A percentile compares a stretch with the other conserved stretches of the same genome.
phyloP scores from a whole-genome alignment of 148 eudicot species.

The Hydrangea macrophylla region DNA sequence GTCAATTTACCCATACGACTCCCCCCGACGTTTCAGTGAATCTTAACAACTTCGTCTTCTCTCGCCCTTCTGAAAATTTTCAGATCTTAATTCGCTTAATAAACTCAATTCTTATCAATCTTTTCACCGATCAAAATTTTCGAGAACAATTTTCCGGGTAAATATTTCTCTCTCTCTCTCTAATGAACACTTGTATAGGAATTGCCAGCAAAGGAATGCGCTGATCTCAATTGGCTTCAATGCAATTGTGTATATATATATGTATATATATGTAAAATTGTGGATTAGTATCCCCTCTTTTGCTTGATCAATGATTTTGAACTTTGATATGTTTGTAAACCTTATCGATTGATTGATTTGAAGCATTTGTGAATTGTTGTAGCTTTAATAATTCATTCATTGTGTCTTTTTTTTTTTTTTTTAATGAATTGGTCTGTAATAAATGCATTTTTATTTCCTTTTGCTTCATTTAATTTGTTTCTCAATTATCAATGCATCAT shows the following conservation, averaged over 20 bases:
- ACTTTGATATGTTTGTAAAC: not conserved
- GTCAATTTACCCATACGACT: not conserved
- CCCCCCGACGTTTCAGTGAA: slow-evolving; percentile 4
- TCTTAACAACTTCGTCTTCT: not conserved
- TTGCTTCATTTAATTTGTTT: not conserved
- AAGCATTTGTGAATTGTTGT: not conserved
- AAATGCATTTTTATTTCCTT: not conserved
- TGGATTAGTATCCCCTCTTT: not conserved
- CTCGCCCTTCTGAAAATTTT: not conserved
- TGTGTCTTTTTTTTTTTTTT: not conserved
- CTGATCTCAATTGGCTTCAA: not conserved
- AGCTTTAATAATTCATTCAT: not conserved
- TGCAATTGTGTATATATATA: no score
- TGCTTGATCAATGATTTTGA: not conserved
- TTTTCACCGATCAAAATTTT: not conserved
- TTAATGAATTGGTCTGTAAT: not conserved
- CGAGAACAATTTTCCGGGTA: not conserved
- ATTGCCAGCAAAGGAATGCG: not conserved
- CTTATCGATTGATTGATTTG: not conserved
- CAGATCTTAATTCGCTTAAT: not conserved
- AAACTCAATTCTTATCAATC: not conserved
- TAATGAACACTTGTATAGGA: not conserved
- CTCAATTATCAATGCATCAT: not conserved
- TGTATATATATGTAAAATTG: not conserved
- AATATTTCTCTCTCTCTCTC: not conserved